A percentile compares a stretch with the other conserved stretches of the same genome.
phyloP scores from a whole-genome alignment of 305 asterid genomes.

The Ajuga reptans region DNA sequence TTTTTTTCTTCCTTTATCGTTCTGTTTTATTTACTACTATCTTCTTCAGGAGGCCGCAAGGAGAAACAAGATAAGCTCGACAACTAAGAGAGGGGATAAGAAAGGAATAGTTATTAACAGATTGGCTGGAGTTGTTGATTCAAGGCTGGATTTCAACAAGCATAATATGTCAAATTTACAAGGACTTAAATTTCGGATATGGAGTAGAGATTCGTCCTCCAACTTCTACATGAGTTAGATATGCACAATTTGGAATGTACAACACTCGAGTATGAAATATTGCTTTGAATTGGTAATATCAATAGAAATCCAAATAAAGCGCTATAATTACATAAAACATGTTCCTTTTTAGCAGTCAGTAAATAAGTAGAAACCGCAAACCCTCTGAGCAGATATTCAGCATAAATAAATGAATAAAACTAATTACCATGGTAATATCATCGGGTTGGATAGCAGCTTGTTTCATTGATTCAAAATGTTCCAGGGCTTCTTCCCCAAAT shows the following conservation, averaged over 20 bases:
- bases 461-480: slow-evolving; percentile 59
- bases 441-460: slow-evolving; percentile 48
- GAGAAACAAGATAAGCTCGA: neutral
- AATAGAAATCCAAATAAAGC: slow-evolving; percentile 6
- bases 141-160: slow-evolving; percentile 2
- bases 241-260: neutral
- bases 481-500: slow-evolving; percentile 65
- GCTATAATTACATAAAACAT: neutral
- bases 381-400: neutral
- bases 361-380: neutral
- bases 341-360: neutral
- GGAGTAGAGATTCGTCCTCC: neutral
- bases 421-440: slow-evolving; percentile 81
- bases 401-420: neutral
- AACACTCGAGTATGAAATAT: neutral
- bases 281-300: neutral
- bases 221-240: neutral
- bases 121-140: neutral
- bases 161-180: neutral
- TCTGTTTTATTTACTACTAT: neutral
- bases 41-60: neutral
- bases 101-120: neutral
- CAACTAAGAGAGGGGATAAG: neutral
- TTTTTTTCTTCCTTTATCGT: neutral
- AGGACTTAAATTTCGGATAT: neutral